Base-by-base conservation (phyloP, 1,284 basidiomycete genomes). In the Moesziomyces globuligerus region DNA sequence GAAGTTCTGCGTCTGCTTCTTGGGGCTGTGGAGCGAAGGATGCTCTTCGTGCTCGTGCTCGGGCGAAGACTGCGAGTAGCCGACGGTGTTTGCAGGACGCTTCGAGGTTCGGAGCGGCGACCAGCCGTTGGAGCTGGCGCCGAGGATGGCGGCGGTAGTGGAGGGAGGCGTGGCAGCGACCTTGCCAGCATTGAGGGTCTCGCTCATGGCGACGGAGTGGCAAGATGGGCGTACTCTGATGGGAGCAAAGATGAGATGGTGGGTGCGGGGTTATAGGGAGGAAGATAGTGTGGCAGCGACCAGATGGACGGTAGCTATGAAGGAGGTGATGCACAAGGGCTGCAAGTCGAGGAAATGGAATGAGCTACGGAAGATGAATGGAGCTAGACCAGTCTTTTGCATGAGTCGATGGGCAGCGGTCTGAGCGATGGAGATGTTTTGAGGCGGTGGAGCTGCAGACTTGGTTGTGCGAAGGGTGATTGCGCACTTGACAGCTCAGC, bases 41-140 rank as follows among this genome's bases (percentile, higher is more conserved):
- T 72, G 73, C 32, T 68, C 55, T 36, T 57, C 58, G 47, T 28
- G 43, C n/a, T 10, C 15, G 21, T 59, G 47, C 15, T 65, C 57
- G 41, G 73, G 61, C 9, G 56, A 55, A 20, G 43, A 23, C 20
- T 64, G 55, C 15, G 58, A 53, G 40, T 69, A 69, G 21, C 50
- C 47, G n/a, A 64, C 59, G 8, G 59, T 62, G 34, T 46, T 10
- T 17, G 26, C 21, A n/a, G 32, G 55, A 17, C 48, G 53, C 40
- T 72, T 72, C 6, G 47, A 20, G 1, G 65, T 64, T 23, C 68
- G 45, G 36, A 68, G 57, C 7, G 76, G 76, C 1, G 76, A 75
- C 76, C 76, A 79, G 28, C 76, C 76, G 23, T 54, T 68, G 39
- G 72, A 60, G 49, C 71, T 73, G 29, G 76, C 75, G 29, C 75